Conservation (phyloP, 2,329 filamentous ascomycete genomes). For the Plenodomus biglobosus region DNA sequence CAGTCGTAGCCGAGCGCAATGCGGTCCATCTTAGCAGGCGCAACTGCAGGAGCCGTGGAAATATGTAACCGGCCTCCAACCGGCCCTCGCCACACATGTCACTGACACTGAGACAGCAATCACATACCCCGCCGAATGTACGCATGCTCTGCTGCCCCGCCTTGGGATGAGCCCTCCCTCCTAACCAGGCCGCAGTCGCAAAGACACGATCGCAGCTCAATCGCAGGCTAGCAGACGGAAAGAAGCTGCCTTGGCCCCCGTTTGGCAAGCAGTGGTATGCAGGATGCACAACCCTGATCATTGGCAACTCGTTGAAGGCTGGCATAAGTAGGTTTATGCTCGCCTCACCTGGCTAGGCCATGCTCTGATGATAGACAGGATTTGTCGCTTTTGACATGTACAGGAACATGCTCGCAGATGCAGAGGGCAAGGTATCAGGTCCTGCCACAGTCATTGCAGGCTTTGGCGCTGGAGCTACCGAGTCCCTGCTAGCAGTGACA, state of each 20-base stretch:
- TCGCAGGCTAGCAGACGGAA: slow-evolving; percentile 71
- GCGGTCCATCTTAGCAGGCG: slow-evolving; percentile 88
- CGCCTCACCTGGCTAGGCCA: not conserved
- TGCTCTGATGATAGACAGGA: slow-evolving; percentile 49
- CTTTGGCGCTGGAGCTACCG: slow-evolving; percentile 91
- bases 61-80: slow-evolving; percentile 64
- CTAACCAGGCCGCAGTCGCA: slow-evolving; percentile 62
- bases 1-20: slow-evolving; percentile 69
- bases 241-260: slow-evolving; percentile 92
- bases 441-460: slow-evolving; percentile 90
- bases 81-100: not conserved
- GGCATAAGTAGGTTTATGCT: slow-evolving; percentile 74
- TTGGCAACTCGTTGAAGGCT: slow-evolving; percentile 95
- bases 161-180: not conserved
- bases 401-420: slow-evolving; percentile 78
- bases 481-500: slow-evolving; percentile 89
- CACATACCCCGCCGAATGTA: slow-evolving; percentile 93
- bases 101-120: slow-evolving; percentile 61
- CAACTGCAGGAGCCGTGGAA: slow-evolving; percentile 90
- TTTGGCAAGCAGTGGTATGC: slow-evolving; percentile 97
- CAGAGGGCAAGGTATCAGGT: slow-evolving; percentile 83
- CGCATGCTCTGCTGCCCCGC: slow-evolving; percentile 22
- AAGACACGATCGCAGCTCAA: slow-evolving; percentile 96
- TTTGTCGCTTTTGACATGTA: slow-evolving; percentile 98
- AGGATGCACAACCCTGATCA: slow-evolving; percentile 93